A percentile compares a stretch with the other conserved stretches of the same genome.
phyloP scores from a whole-genome alignment of 176 grass and related monocot species.

The Pontederia crassipes region DNA sequence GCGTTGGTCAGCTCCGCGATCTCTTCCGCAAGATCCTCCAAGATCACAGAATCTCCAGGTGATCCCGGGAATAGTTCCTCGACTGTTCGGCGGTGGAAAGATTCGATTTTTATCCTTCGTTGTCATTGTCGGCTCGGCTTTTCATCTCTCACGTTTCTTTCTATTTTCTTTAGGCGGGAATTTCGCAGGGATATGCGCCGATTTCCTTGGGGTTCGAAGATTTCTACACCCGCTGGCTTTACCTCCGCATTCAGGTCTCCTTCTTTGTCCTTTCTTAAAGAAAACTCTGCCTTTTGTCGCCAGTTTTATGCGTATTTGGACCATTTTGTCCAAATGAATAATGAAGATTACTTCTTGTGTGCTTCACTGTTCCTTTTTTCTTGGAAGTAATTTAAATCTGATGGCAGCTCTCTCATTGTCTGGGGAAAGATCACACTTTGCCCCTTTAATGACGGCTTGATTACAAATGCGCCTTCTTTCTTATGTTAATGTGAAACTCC shows the following conservation, averaged over 20 bases:
- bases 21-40: slow-evolving; percentile 55
- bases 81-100: not conserved
- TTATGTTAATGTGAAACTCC: too few relatives aligned
- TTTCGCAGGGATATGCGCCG: slow-evolving; percentile 55
- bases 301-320: too few relatives aligned
- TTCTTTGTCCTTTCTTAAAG: not conserved
- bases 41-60: slow-evolving; percentile 58
- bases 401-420: too few relatives aligned
- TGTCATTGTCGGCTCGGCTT: too few relatives aligned
- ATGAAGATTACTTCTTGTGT: too few relatives aligned
- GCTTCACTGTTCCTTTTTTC: too few relatives aligned
- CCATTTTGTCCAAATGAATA: too few relatives aligned
- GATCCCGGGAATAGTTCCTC: not conserved
- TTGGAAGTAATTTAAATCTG: too few relatives aligned
- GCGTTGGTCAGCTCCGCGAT: slow-evolving; percentile 71
- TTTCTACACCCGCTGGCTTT: slow-evolving; percentile 74
- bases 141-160: slow-evolving; percentile 15
- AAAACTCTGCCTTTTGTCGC: too few relatives aligned
- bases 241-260: slow-evolving; percentile 59
- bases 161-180: not conserved
- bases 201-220: slow-evolving; percentile 75
- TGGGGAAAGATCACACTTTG: too few relatives aligned
- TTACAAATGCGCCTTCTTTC: too few relatives aligned
- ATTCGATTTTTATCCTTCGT: not conserved
- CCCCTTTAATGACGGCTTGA: too few relatives aligned